Conservation (phyloP, 2,329 filamentous ascomycete genomes). For the Chrysosporium queenslandicum region DNA sequence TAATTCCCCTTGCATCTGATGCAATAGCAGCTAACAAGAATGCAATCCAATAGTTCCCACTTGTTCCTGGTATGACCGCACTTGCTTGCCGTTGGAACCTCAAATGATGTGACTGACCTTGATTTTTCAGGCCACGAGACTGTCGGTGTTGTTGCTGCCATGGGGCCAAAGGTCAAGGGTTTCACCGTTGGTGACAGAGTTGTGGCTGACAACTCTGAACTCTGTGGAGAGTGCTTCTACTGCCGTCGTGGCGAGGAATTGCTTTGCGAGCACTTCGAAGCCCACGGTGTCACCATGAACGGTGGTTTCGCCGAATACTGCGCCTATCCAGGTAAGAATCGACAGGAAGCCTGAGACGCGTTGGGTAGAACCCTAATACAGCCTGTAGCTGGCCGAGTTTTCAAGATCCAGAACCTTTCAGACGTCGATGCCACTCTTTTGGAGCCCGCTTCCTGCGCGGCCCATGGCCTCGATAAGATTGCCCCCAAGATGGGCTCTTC, state of each 20-base stretch:
- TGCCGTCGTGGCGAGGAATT: slow-evolving; percentile 58
- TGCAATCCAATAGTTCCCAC: slow-evolving; percentile 45
- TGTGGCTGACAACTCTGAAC: slow-evolving; percentile 46
- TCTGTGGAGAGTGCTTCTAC: slow-evolving; percentile 64
- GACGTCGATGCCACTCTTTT: slow-evolving; percentile 58
- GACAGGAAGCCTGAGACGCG: not conserved
- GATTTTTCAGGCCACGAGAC: slow-evolving; percentile 51
- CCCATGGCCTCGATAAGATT: slow-evolving; percentile 59
- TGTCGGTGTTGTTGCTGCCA: slow-evolving; percentile 52
- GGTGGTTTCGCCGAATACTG: slow-evolving; percentile 65
- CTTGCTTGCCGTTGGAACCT: not conserved
- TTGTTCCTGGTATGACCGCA: slow-evolving; percentile 46
- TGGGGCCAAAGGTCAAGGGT: slow-evolving; percentile 49
- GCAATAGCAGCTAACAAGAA: slow-evolving; percentile 4
- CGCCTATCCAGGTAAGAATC: slow-evolving; percentile 37
- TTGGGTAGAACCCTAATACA: slow-evolving; percentile 11
- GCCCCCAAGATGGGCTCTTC: slow-evolving; percentile 53
- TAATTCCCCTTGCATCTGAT: not conserved
- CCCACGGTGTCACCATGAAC: slow-evolving; percentile 50
- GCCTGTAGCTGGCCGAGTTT: slow-evolving; percentile 44
- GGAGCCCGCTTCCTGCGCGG: slow-evolving; percentile 59
- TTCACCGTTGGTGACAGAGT: slow-evolving; percentile 56
- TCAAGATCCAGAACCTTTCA: slow-evolving; percentile 55
- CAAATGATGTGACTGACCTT: not conserved
- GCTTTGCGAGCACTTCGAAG: slow-evolving; percentile 59